These are phyloP conservation scores for Cyphellophora attinorum DNA, from an alignment of 2,329 filamentous ascomycete species.

Conservation along the genomic window DNA sequence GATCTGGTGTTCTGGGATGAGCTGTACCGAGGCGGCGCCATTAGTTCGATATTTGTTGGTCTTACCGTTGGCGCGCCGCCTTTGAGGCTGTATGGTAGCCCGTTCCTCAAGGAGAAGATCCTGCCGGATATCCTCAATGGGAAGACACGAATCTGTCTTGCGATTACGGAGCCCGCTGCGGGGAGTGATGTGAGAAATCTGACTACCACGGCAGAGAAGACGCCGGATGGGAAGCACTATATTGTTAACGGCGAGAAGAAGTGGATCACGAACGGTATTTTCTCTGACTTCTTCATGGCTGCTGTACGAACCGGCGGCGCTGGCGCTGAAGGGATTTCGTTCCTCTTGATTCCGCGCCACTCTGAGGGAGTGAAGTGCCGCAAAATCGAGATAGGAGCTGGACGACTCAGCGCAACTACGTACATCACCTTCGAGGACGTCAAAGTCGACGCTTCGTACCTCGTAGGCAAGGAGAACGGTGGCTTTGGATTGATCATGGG, in stretches of 20 bases:
- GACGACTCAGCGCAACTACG: constrained; percentile 73
- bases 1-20: constrained; percentile 29
- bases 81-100: constrained; percentile 22
- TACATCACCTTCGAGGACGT: constrained; percentile 68
- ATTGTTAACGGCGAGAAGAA: constrained; percentile 88
- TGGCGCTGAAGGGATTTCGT: constrained; percentile 82
- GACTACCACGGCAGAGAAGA: constrained; percentile 46
- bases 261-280: constrained; percentile 99
- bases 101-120: constrained; percentile 33
- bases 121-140: constrained; percentile 48
- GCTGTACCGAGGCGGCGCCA: constrained; percentile 24
- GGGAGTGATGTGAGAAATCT: constrained; percentile 58
- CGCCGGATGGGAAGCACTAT: constrained; percentile 27
- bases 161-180: constrained; percentile 44
- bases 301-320: constrained; percentile 68
- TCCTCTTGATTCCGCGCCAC: constrained; percentile 86
- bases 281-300: constrained; percentile 94
- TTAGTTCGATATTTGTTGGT: constrained; percentile 24
- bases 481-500: constrained; percentile 96
- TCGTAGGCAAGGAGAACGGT: constrained; percentile 59
- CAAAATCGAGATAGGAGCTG: constrained; percentile 99
- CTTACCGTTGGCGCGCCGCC: constrained; percentile 25
- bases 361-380: constrained; percentile 83
- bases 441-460: constrained; percentile 58
- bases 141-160: constrained; percentile 50